Conservation (phyloP, 495 filamentous ascomycete genomes). For the Evansstolkia leycettana region DNA sequence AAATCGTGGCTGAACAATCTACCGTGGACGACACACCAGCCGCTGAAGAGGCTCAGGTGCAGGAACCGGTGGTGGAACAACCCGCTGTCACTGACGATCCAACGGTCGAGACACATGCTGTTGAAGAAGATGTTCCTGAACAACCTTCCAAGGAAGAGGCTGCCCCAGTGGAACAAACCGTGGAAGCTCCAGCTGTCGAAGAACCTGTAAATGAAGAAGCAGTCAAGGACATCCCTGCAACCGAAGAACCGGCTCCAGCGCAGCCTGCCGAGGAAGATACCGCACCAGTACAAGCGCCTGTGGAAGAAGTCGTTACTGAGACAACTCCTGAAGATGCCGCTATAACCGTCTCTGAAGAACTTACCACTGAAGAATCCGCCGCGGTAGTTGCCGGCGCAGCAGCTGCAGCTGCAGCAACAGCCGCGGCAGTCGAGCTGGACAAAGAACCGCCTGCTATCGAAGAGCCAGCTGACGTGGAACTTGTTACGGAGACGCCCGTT, state of each 20-base stretch:
- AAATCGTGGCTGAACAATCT: neutral
- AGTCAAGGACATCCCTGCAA: neutral
- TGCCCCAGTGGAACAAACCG: neutral
- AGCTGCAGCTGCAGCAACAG: neutral
- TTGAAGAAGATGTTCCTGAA: conserved; percentile 1
- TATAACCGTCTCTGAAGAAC: neutral
- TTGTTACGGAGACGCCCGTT: neutral
- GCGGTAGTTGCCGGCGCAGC: neutral
- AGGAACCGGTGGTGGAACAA: too few species aligned
- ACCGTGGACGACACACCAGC: neutral
- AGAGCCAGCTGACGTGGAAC: conserved; percentile 1
- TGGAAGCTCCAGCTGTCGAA: neutral
- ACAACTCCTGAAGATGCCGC: neutral
- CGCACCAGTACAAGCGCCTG: neutral
- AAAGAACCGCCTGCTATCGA: neutral
- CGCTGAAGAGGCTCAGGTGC: neutral
- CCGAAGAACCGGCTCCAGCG: neutral
- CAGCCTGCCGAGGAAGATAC: conserved; percentile 1
- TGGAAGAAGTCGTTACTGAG: neutral
- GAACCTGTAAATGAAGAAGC: neutral
- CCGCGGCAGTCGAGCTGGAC: neutral
- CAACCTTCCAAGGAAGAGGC: conserved; percentile 2
- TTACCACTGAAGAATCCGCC: neutral
- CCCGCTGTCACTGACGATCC: too few species aligned
- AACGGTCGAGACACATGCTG: conserved; percentile 3